These are phyloP conservation scores for Plasmodium fragile DNA, from an alignment of 169 alveolate genomes.

Conservation along the genomic window DNA sequence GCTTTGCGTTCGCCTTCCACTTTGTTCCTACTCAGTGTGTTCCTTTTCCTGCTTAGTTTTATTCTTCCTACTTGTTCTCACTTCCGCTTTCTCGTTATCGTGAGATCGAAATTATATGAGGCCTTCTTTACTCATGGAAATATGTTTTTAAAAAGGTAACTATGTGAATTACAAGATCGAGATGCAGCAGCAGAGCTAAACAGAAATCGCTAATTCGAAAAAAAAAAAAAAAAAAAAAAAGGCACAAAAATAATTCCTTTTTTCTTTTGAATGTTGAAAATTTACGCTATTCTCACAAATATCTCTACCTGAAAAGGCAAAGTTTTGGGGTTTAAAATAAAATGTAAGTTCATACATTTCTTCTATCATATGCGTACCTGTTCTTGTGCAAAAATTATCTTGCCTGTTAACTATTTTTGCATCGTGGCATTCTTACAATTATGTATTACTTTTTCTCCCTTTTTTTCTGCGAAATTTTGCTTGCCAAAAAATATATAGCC, in stretches of 20 bases:
- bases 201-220: background rate
- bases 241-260: background rate
- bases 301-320: background rate
- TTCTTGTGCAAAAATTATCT: background rate
- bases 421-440: background rate
- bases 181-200: background rate
- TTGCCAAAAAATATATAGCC: background rate
- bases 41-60: background rate
- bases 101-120: background rate
- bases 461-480: background rate
- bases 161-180: background rate
- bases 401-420: background rate
- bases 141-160: background rate
- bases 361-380: background rate
- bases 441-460: background rate
- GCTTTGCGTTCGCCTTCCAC: constrained; percentile 4
- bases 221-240: background rate
- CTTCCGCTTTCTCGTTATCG: background rate
- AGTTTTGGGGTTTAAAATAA: background rate
- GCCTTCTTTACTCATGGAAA: background rate
- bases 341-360: background rate
- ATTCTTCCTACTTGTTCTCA: background rate
- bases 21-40: background rate
- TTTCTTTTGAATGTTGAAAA: background rate
- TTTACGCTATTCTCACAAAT: background rate